Percentiles rank a stretch among this genome's conserved stretches.
phyloP scores from a whole-genome alignment of 495 filamentous ascomycete species.

The Eremomyces bilateralis region DNA sequence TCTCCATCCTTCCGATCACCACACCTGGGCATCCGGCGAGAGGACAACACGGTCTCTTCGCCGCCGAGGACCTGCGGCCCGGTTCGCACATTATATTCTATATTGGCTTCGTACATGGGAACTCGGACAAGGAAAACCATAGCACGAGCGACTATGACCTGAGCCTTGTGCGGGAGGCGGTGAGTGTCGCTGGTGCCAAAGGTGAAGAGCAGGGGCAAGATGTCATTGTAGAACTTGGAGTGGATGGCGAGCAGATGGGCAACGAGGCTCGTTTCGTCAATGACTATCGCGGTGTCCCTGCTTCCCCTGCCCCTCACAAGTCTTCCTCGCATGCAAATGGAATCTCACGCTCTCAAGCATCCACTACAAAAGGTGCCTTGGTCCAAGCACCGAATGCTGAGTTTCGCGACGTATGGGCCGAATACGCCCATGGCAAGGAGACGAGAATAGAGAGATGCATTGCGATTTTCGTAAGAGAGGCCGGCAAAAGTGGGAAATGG shows the following conservation, averaged over 20 bases:
- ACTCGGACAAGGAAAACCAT: conserved; percentile 20
- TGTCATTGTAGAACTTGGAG: too few relatives aligned
- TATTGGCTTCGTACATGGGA: conserved; percentile 34
- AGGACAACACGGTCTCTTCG: conserved; percentile 45
- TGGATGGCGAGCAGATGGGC: conserved; percentile 38
- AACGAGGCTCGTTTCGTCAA: conserved; percentile 57
- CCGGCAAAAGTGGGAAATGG: conserved; percentile 28
- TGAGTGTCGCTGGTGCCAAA: too few relatives aligned
- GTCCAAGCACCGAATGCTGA: conserved; percentile 32
- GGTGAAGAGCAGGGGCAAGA: too few relatives aligned
- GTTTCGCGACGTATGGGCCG: conserved; percentile 26
- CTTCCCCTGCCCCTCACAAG: too few relatives aligned
- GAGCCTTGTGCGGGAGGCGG: conserved; percentile 32
- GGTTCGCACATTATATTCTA: conserved; percentile 42
- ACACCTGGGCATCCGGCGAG: conserved; percentile 35
- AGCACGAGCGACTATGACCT: conserved; percentile 43
- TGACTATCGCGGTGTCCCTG: conserved; percentile 42
- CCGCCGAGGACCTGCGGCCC: conserved; percentile 30
- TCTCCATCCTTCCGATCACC: conserved; percentile 32
- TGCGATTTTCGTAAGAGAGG: conserved; percentile 37
- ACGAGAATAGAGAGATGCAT: conserved; percentile 26
- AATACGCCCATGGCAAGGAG: conserved; percentile 13
- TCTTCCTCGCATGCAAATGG: too few relatives aligned
- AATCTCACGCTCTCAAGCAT: too few relatives aligned
- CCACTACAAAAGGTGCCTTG: too few relatives aligned